A percentile compares a stretch with the other conserved stretches of the same genome.
Evolutionary conservation across 805 yeast species (phyloP).

Genomic region (Metschnikowia proteae): DNA sequence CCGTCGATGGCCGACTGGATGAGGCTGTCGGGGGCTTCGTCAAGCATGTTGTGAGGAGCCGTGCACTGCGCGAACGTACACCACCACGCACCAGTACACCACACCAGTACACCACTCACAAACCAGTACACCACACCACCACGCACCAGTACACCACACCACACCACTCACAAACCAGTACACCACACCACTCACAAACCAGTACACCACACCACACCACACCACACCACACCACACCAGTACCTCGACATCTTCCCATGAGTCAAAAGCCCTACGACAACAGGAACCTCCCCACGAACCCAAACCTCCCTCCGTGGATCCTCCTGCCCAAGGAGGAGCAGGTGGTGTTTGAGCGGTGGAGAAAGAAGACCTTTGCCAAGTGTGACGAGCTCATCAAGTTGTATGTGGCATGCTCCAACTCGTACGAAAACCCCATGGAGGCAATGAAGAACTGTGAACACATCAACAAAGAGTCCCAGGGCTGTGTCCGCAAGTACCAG

Average conservation of each 20-base stretch:
- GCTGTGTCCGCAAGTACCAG: slow-evolving; percentile 61
- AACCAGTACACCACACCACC: too few relatives aligned
- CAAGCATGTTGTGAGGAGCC: slow-evolving; percentile 21
- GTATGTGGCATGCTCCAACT: slow-evolving; percentile 64
- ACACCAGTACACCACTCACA: too few relatives aligned
- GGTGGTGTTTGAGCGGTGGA: slow-evolving; percentile 67
- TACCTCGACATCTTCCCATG: slow-evolving; percentile 15
- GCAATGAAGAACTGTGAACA: slow-evolving; percentile 64
- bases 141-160: too few relatives aligned
- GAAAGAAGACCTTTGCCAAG: slow-evolving; percentile 56
- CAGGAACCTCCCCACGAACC: slow-evolving; percentile 38
- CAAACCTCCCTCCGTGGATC: slow-evolving; percentile 67
- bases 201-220: background rate
- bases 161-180: too few relatives aligned
- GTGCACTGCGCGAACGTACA: background rate
- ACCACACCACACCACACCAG: background rate
- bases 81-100: background rate
- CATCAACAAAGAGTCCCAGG: slow-evolving; percentile 55
- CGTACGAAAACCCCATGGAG: slow-evolving; percentile 52
- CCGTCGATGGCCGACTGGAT: slow-evolving; percentile 43
- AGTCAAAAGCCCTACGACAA: slow-evolving; percentile 37
- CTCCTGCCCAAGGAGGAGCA: slow-evolving; percentile 74
- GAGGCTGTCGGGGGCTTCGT: slow-evolving; percentile 32
- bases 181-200: too few relatives aligned
- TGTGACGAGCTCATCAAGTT: slow-evolving; percentile 65